phyloP scores from a whole-genome alignment of 768 basidiomycete genomes.

The Trametes sanguinea region DNA sequence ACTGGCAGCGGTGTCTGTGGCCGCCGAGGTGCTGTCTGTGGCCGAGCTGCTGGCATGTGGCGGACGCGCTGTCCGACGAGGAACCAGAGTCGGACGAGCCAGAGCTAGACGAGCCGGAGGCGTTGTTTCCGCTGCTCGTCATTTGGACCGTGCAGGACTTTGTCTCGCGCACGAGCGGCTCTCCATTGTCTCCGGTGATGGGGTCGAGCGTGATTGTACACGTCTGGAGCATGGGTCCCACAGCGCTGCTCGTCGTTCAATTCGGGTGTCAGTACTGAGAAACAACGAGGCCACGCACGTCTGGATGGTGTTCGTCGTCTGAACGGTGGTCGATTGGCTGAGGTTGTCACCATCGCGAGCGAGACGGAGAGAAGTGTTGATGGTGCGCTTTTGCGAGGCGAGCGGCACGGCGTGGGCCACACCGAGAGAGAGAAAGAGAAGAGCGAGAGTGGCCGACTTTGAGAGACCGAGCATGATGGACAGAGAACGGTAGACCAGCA shows the following conservation, averaged over 20 bases:
- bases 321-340: slow-evolving; percentile 39
- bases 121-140: slow-evolving; percentile 18
- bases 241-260: slow-evolving; percentile 15
- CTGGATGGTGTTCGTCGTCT: slow-evolving; percentile 38
- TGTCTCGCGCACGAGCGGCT: slow-evolving; percentile 35
- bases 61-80: background rate
- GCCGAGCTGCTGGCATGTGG: slow-evolving; percentile 5
- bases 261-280: background rate
- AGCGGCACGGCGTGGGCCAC: slow-evolving; percentile 35
- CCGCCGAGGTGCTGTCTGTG: too few relatives aligned
- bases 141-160: slow-evolving; percentile 33
- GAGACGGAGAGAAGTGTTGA: slow-evolving; percentile 15
- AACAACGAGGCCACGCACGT: slow-evolving; percentile 39
- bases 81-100: slow-evolving; percentile 12
- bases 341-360: slow-evolving; percentile 27
- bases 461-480: slow-evolving; percentile 32
- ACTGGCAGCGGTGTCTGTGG: background rate
- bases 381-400: slow-evolving; percentile 10
- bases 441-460: slow-evolving; percentile 22
- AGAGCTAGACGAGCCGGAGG: slow-evolving; percentile 1
- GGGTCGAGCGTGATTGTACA: slow-evolving; percentile 41
- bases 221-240: slow-evolving; percentile 37
- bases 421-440: slow-evolving; percentile 30
- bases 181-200: slow-evolving; percentile 32
- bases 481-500: slow-evolving; percentile 12